phyloP scores from a whole-genome alignment of 129 eudicot species.

The Gnaphalium uliginosum region DNA sequence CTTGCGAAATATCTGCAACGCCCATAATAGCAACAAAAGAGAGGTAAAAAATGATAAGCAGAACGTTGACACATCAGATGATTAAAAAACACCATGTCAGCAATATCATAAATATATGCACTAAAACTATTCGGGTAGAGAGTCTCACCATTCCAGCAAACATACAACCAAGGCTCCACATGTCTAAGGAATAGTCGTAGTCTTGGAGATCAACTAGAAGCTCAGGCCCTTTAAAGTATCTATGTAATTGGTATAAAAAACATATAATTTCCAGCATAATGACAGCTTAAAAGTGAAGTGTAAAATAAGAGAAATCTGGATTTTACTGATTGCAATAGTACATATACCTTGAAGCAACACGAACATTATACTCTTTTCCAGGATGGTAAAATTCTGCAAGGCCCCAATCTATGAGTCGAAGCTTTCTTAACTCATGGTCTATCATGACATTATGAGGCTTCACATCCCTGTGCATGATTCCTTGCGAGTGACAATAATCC shows the following conservation, averaged over 20 bases:
- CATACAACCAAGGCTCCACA: conserved; percentile 99
- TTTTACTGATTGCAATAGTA: neutral
- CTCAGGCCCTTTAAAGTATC: conserved; percentile 99
- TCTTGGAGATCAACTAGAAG: conserved; percentile 99
- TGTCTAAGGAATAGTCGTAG: conserved; percentile 93
- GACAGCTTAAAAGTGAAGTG: conserved; percentile 1
- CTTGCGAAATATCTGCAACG: conserved; percentile 87
- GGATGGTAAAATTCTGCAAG: conserved; percentile 99
- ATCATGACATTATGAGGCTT: conserved; percentile 99
- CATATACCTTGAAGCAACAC: conserved; percentile 93
- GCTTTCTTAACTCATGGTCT: conserved; percentile 93
- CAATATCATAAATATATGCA: neutral
- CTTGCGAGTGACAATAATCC: conserved; percentile 98
- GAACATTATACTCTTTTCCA: conserved; percentile 93
- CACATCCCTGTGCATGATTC: conserved; percentile 98
- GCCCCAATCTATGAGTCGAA: conserved; percentile 98
- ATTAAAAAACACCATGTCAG: neutral
- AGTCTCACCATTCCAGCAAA: conserved; percentile 97
- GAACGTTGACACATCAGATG: neutral
- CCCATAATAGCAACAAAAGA: neutral
- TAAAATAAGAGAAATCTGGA: neutral
- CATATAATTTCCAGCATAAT: neutral
- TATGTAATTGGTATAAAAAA: conserved; percentile 29
- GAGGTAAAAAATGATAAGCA: neutral
- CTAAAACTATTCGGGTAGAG: neutral